These are phyloP conservation scores for Claviceps capensis DNA, from an alignment of 2,329 filamentous ascomycete genomes.

Conservation along the genomic window DNA sequence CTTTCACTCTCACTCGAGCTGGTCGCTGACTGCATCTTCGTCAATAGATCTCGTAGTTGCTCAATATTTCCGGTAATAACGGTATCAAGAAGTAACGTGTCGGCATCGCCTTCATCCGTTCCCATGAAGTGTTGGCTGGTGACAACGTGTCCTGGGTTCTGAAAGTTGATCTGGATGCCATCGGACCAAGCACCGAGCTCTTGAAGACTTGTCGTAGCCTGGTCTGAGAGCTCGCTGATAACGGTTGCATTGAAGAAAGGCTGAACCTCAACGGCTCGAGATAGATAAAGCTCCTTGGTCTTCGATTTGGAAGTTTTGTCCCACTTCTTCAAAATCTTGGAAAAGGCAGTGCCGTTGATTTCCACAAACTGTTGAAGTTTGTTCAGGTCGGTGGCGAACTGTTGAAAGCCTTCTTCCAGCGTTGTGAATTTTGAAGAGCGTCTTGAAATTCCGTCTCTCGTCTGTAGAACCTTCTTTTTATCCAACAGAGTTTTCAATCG, in stretches of 20 bases:
- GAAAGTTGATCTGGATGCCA: conserved; percentile 82
- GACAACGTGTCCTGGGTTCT: conserved; percentile 48
- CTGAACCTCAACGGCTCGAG: conserved; percentile 90
- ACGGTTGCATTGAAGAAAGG: conserved; percentile 97
- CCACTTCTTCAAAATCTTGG: conserved; percentile 99
- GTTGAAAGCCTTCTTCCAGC: conserved; percentile 89
- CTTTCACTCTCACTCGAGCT: conserved; percentile 43
- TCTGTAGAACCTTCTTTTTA: conserved; percentile 86
- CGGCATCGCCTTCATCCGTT: conserved; percentile 79
- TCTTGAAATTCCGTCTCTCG: conserved; percentile 66
- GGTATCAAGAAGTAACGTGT: conserved; percentile 76
- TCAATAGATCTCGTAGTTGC: conserved; percentile 67
- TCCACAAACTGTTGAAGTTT: conserved; percentile 98
- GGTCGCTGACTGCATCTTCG: conserved; percentile 46
- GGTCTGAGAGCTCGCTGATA: conserved; percentile 90
- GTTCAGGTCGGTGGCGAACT: conserved; percentile 92
- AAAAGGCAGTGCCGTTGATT: conserved; percentile 94
- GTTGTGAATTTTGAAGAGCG: conserved; percentile 88
- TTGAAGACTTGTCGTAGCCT: conserved; percentile 89
- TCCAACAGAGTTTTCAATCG: conserved; percentile 84
- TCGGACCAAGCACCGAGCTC: conserved; percentile 96
- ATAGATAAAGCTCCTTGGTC: conserved; percentile 94
- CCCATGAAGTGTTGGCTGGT: conserved; percentile 53
- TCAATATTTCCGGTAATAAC: conserved; percentile 70
- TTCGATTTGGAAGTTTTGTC: conserved; percentile 99